Base-by-base conservation (phyloP, 1,284 basidiomycete species). In the Moesziomyces parantarcticus region DNA sequence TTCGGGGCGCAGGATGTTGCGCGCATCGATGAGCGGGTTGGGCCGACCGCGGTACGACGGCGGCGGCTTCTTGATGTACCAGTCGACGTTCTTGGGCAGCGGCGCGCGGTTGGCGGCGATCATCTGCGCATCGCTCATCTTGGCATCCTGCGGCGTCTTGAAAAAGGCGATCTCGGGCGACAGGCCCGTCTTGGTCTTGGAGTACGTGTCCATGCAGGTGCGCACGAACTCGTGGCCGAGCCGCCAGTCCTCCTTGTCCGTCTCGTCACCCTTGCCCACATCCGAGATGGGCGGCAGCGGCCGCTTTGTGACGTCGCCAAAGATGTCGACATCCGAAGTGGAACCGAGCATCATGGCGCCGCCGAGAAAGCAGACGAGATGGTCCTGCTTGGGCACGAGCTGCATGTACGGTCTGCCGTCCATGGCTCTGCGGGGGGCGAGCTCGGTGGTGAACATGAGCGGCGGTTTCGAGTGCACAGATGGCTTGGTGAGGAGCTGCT, bases 321-420 rank as follows among this genome's bases (percentile, higher is more conserved):
- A 61, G 32, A 58, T 51, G 52, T 76, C 73, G 3, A 51, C 26
- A 0, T 39, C 26, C 8, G 66, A 69, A 11, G 62, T 62, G 14
- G 94, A 91, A 21, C 95, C 94, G 7, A 97, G 88, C 87, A 97
- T 90, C 75, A 97, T 88, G 2, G 92, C 92, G 6, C 94, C 94
- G 36, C 91, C 94, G 46, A 97, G 86, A 89, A 97, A 98, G 85
- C 95, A 97, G 1, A 93, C 94, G 21, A 98, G 88, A 84, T 97
- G 95, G 83, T 98, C 95, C 86, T 98, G 95, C 84, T 97, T 96
- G 16, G 92, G 91, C 1, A 88, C 86, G 16, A 92, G 85, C 23
- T 46, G 43, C 67, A 77, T 77, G 32, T 41, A 59, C 8, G 50
- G 53, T 7, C 46, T 26, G 10, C 61, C 61, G 13, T 66, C 56